phyloP scores from a whole-genome alignment of 1,139 yeast species.

The Pichia cactophila region DNA sequence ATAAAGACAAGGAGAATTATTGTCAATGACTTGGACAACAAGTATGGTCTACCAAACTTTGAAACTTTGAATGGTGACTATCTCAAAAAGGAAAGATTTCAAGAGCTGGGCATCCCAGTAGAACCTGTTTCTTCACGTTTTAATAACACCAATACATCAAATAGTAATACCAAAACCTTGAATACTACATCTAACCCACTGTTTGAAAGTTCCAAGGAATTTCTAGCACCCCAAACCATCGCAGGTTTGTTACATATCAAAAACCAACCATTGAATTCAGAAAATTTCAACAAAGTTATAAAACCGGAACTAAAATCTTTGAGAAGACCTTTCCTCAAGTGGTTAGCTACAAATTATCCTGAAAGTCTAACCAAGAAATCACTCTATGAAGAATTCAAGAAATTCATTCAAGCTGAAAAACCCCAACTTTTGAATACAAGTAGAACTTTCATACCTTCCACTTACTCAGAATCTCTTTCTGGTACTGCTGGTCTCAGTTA shows the following conservation, averaged over 20 bases:
- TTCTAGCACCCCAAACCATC: constrained; percentile 14
- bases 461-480: constrained; percentile 26
- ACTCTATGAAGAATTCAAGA: constrained; percentile 31
- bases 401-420: constrained; percentile 28
- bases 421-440: constrained; percentile 8
- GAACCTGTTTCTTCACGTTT: constrained; percentile 5
- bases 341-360: constrained; percentile 35
- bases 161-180: not conserved
- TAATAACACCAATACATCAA: not conserved
- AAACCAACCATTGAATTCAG: constrained; percentile 18
- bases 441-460: constrained; percentile 15
- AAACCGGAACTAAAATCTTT: constrained; percentile 22
- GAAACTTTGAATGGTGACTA: constrained; percentile 41
- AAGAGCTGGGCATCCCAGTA: constrained; percentile 42
- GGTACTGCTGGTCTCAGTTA: constrained; percentile 76
- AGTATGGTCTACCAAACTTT: constrained; percentile 45
- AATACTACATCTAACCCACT: constrained; percentile 17
- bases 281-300: constrained; percentile 16
- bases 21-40: constrained; percentile 44
- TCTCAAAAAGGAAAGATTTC: constrained; percentile 43
- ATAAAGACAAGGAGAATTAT: constrained; percentile 41
- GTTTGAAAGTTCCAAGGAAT: constrained; percentile 16
- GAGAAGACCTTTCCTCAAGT: constrained; percentile 34
- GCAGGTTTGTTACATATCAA: constrained; percentile 22
- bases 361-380: constrained; percentile 23